Conservation (phyloP, 257 asterid genomes). For the Penstemon newberryi region DNA sequence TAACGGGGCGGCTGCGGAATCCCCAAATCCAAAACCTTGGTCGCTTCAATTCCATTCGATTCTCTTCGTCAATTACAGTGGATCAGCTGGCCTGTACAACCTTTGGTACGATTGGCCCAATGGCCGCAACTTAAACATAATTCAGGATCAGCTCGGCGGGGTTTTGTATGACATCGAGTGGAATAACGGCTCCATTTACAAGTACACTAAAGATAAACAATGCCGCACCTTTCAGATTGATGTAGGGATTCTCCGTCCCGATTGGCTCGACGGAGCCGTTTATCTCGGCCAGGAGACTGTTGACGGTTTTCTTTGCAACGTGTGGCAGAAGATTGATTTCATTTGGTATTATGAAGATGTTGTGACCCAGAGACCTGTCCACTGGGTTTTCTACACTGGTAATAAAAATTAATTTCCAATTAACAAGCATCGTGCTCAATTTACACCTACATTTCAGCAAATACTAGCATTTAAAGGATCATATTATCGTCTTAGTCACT, state of each 20-base stretch:
- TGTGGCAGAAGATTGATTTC: conserved; percentile 71
- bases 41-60: conserved; percentile 82
- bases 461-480: too few species aligned
- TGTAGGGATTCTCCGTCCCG: conserved; percentile 72
- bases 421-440: too few species aligned
- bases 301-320: conserved; percentile 75
- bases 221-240: conserved; percentile 55
- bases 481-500: too few species aligned
- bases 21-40: conserved; percentile 67
- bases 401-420: neutral
- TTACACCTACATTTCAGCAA: too few species aligned
- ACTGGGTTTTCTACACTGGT: conserved; percentile 73
- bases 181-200: conserved; percentile 66
- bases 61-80: conserved; percentile 57
- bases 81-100: conserved; percentile 58
- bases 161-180: conserved; percentile 62
- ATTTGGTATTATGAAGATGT: conserved; percentile 78
- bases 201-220: conserved; percentile 42
- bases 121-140: conserved; percentile 78
- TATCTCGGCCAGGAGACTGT: conserved; percentile 58
- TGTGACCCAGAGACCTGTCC: conserved; percentile 69
- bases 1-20: conserved; percentile 12
- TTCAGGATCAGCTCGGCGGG: conserved; percentile 63
- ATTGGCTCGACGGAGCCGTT: conserved; percentile 80
- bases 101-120: conserved; percentile 94